phyloP scores from a whole-genome alignment of 768 basidiomycete species.

The Termitomyces sp. region DNA sequence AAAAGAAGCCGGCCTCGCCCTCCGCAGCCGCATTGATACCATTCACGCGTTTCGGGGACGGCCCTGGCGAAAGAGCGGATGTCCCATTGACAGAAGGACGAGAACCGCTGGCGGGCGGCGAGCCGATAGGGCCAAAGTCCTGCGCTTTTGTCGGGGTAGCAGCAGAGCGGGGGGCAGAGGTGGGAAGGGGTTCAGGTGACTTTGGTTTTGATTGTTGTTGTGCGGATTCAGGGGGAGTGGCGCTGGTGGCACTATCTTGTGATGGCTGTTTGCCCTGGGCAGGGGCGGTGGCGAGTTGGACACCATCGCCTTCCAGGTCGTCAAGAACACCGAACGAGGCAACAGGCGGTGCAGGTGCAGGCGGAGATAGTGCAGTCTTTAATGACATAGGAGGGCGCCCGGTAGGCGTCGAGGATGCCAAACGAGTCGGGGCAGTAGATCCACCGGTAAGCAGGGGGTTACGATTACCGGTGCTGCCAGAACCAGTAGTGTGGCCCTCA shows the following conservation, averaged over 20 bases:
- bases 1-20: constrained; percentile 34
- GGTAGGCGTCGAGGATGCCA: constrained; percentile 31
- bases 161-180: constrained; percentile 52
- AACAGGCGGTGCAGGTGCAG: constrained; percentile 78
- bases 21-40: constrained; percentile 30
- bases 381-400: constrained; percentile 62
- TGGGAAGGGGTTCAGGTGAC: constrained; percentile 50
- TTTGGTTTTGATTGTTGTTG: constrained; percentile 22
- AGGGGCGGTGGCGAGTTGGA: constrained; percentile 43
- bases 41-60: constrained; percentile 44
- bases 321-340: constrained; percentile 66
- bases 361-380: constrained; percentile 71
- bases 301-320: constrained; percentile 38
- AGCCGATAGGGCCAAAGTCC: constrained; percentile 83
- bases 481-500: constrained; percentile 25
- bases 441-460: constrained; percentile 48
- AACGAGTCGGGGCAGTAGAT: constrained; percentile 66
- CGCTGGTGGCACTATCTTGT: constrained; percentile 9
- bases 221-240: background rate
- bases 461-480: constrained; percentile 22
- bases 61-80: constrained; percentile 47
- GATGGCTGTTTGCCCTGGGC: constrained; percentile 31
- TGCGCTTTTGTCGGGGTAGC: constrained; percentile 30
- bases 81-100: constrained; percentile 23
- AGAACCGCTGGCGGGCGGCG: constrained; percentile 53